Percentiles rank a stretch among this genome's conserved stretches.
These are phyloP conservation scores for Coelastrella sp. DNA, from an alignment of 139 green algal genomes.

Conservation along the genomic window DNA sequence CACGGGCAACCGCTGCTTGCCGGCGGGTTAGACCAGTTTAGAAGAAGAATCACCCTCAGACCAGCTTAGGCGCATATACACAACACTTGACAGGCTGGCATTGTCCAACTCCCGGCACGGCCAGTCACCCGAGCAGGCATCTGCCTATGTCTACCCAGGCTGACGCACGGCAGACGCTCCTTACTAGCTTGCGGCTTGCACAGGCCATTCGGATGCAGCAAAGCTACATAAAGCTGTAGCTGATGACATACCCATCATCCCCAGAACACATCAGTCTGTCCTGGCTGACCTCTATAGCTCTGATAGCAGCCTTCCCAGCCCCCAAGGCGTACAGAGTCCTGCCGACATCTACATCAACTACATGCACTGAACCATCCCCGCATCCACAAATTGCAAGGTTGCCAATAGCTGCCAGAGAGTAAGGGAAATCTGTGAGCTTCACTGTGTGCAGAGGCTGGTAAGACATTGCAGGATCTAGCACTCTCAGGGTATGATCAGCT, in stretches of 20 bases:
- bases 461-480: slow-evolving; percentile 65
- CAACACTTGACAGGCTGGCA: too few relatives aligned
- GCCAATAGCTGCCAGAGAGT: slow-evolving; percentile 69
- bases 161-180: too few relatives aligned
- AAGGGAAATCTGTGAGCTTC: slow-evolving; percentile 80
- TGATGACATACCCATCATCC: slow-evolving; percentile 62
- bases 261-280: slow-evolving; percentile 53
- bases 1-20: too few relatives aligned
- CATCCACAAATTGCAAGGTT: slow-evolving; percentile 65
- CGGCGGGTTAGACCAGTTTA: too few relatives aligned
- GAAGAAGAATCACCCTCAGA: too few relatives aligned
- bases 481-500: slow-evolving; percentile 68
- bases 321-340: slow-evolving; percentile 54
- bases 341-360: slow-evolving; percentile 62
- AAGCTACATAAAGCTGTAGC: slow-evolving; percentile 51
- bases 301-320: slow-evolving; percentile 57
- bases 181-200: too few relatives aligned
- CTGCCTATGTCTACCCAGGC: too few relatives aligned
- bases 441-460: slow-evolving; percentile 56
- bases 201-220: too few relatives aligned
- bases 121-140: too few relatives aligned
- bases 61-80: too few relatives aligned
- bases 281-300: slow-evolving; percentile 47
- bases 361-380: slow-evolving; percentile 71
- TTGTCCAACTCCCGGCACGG: too few relatives aligned